Conservation (phyloP, 257 asterid genomes). For the Phtheirospermum japonicum region DNA sequence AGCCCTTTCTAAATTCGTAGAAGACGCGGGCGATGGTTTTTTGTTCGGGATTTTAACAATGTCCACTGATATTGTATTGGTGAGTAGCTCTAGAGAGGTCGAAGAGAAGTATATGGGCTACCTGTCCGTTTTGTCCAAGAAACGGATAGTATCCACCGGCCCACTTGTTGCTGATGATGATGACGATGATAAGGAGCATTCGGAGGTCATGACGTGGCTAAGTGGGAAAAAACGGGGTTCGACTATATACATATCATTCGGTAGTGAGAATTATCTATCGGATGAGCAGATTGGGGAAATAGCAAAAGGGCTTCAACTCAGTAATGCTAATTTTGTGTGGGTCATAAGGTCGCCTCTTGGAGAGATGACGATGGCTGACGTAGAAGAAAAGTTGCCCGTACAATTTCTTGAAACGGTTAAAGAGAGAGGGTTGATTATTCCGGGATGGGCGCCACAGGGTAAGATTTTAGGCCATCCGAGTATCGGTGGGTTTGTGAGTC, state of each 20-base stretch:
- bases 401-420: conserved; percentile 32
- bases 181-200: too few species aligned
- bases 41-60: conserved; percentile 14
- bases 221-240: too few species aligned
- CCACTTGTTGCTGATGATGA: too few species aligned
- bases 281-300: too few species aligned
- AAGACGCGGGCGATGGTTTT: conserved; percentile 21
- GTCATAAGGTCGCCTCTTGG: too few species aligned
- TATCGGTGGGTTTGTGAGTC: conserved; percentile 39
- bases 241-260: too few species aligned
- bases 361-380: not conserved
- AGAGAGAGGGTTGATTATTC: conserved; percentile 23
- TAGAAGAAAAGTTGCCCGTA: conserved; percentile 20
- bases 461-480: conserved; percentile 31
- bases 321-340: too few species aligned
- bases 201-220: too few species aligned
- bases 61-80: conserved; percentile 28
- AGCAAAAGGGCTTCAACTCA: too few species aligned
- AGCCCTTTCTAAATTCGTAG: not conserved
- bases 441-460: conserved; percentile 35
- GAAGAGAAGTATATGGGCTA: conserved; percentile 36
- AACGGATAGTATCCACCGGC: too few species aligned
- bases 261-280: too few species aligned
- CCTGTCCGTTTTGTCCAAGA: too few species aligned
- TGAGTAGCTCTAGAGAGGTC: conserved; percentile 26